Percentiles rank a stretch among this genome's conserved stretches.
Evolutionary conservation across 2,329 filamentous ascomycete species (phyloP).

Genomic region (Ascocoryne sarcoides): DNA sequence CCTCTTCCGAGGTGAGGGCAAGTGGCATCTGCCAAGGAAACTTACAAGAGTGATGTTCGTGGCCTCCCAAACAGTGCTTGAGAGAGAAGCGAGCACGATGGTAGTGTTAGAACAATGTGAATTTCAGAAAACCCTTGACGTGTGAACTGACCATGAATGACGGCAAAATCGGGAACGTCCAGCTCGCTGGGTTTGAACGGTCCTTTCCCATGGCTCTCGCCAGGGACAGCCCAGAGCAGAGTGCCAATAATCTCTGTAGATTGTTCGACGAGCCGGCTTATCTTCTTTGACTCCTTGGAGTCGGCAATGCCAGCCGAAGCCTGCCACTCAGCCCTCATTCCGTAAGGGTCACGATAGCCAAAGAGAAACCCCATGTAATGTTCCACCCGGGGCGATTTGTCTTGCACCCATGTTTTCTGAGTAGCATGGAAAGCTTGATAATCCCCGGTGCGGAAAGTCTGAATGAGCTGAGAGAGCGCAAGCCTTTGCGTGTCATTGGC

Average conservation of each 20-base stretch:
- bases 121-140: too few species aligned
- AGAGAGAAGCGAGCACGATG: too few species aligned
- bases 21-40: too few species aligned
- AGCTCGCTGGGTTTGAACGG: conserved; percentile 68
- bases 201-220: conserved; percentile 32
- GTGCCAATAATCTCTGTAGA: neutral
- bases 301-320: conserved; percentile 55
- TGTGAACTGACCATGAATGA: conserved; percentile 56
- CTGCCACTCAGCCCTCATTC: conserved; percentile 51
- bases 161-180: conserved; percentile 64
- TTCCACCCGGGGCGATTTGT: conserved; percentile 47
- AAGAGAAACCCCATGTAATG: conserved; percentile 54
- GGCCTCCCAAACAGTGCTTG: too few species aligned
- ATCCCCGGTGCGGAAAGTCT: neutral
- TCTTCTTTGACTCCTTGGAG: conserved; percentile 46
- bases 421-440: neutral
- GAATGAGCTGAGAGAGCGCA: neutral
- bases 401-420: conserved; percentile 18
- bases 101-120: too few species aligned
- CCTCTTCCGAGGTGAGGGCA: too few species aligned
- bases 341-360: conserved; percentile 52
- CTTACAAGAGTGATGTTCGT: too few species aligned
- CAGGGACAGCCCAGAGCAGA: neutral
- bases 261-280: neutral
- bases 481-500: neutral